A percentile compares a stretch with the other conserved stretches of the same genome.
phyloP scores from a whole-genome alignment of 768 basidiomycete species.

The Lactarius trivialis region DNA sequence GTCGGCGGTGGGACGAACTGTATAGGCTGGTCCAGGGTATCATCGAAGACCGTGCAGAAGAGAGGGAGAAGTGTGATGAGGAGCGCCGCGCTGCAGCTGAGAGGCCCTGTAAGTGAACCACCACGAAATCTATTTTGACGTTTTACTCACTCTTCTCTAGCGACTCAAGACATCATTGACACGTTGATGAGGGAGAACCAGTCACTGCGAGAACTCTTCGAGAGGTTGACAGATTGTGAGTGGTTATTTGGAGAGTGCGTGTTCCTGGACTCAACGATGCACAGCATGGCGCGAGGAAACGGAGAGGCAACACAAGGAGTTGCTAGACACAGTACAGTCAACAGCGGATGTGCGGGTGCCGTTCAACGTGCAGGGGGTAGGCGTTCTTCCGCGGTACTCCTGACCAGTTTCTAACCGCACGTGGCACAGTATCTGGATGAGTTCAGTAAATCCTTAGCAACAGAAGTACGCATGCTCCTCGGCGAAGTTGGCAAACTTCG shows the following conservation, averaged over 20 bases:
- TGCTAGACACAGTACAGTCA: constrained; percentile 56
- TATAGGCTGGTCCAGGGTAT: constrained; percentile 56
- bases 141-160: constrained; percentile 34
- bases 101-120: constrained; percentile 44
- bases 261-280: not conserved
- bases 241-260: not conserved
- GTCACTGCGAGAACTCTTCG: constrained; percentile 53
- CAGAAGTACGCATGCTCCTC: constrained; percentile 77
- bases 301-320: constrained; percentile 57
- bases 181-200: constrained; percentile 52
- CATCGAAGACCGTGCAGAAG: constrained; percentile 47
- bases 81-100: constrained; percentile 44
- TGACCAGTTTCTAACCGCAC: constrained; percentile 1
- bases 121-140: constrained; percentile 1
- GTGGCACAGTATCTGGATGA: constrained; percentile 68
- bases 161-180: constrained; percentile 53
- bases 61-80: constrained; percentile 47
- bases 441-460: constrained; percentile 77
- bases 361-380: constrained; percentile 77
- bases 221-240: constrained; percentile 50
- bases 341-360: constrained; percentile 73
- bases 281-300: constrained; percentile 66
- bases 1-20: constrained; percentile 48
- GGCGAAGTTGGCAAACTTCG: constrained; percentile 78
- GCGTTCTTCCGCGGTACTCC: constrained; percentile 24